These are phyloP conservation scores for Solanum piurae DNA, from an alignment of 257 asterid genomes.

Conservation along the genomic window DNA sequence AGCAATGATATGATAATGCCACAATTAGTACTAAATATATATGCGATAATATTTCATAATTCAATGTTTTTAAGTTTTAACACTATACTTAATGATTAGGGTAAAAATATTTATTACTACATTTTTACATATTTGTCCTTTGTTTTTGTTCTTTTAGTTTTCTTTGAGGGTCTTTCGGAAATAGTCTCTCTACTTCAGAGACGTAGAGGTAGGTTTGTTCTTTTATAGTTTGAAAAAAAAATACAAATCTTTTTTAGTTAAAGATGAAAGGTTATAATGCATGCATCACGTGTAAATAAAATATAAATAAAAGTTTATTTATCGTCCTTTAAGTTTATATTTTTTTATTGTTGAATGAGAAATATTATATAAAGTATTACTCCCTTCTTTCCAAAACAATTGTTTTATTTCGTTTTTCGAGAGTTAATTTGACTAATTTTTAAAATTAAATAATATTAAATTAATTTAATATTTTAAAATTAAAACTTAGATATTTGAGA, in stretches of 20 bases:
- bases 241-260: not conserved
- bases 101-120: not conserved
- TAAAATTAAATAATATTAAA: not conserved
- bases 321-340: not conserved
- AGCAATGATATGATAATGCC: not conserved
- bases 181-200: fast-evolving
- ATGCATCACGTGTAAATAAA: not conserved
- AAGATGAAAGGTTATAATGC: not conserved
- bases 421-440: not conserved
- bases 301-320: not conserved
- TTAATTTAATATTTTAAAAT: not conserved
- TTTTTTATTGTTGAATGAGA: not conserved
- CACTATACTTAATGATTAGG: not conserved
- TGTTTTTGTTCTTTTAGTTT: not conserved
- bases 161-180: not conserved
- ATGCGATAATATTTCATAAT: not conserved
- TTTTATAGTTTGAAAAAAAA: not conserved
- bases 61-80: not conserved
- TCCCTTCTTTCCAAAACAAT: not conserved
- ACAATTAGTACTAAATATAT: not conserved
- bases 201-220: too few species aligned
- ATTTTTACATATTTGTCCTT: not conserved
- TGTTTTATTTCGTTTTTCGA: not conserved
- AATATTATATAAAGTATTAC: not conserved
- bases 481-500: not conserved